Evolutionary conservation across 176 grass and related monocot species (phyloP), one percentile per base, ranked within the genome.

Genomic region (Oryza longistaminata): DNA sequence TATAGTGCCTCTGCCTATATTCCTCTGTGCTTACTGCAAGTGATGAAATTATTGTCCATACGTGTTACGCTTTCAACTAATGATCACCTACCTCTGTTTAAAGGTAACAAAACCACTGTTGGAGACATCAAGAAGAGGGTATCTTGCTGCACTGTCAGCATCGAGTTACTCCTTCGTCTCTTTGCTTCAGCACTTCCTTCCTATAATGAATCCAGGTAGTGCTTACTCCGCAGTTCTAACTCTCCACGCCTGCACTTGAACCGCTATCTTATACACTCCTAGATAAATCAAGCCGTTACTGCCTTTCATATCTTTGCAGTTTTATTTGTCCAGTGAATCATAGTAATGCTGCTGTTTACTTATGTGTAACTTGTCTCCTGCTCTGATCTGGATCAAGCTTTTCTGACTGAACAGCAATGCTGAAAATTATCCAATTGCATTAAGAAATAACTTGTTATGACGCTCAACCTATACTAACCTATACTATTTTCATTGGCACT

Each of bases 121-220:
- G 83, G 93, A 98, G 83, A 95, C 96, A n/a, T 95, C 96, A 81
- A 98, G 96, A 85, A 92, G 85, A 85, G 96, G 96, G 21, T 98
- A 98, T 62, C 93, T 98, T 85, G 88, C 96, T 26, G 96, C 96
- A 55, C 83, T 98, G 60, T 98, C 96, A 89, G 96, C 96, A 70
- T 98, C 96, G 15, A 95, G 96, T 88, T 98, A 95, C 78, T 98
- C 96, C 16, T 95, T 84, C 72, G 82, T 98, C 73, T 98, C 96
- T 34, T 81, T 96, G 77, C 91, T 98, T 73, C 87, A 98, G 78
- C 93, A 95, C 27, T 98, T 98, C 81, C 90, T 94, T 86, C 93
- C 96, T 53, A 92, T 95, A 70, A 98, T 98, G 96, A 95, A 94
- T 90, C 86, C 93, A 82, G 96, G 96, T 98, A 87, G 21, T 61